Conservation (phyloP, 352 stramenopile genomes). For the Globisporangium paddicum region DNA sequence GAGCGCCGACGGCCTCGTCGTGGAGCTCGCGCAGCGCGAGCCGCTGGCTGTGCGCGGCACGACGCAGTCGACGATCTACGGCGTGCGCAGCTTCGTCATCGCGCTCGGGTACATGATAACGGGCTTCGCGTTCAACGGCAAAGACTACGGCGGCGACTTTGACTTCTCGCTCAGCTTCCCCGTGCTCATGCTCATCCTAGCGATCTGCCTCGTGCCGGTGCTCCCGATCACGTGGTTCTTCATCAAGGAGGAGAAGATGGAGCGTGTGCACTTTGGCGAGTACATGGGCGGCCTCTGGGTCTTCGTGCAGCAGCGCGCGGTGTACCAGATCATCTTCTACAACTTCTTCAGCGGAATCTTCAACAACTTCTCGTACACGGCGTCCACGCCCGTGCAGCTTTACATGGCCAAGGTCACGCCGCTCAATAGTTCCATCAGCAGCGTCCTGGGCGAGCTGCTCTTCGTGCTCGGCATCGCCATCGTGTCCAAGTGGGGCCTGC, state of each 20-base stretch:
- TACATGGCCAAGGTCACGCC: slow-evolving; percentile 27
- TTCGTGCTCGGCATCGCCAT: neutral
- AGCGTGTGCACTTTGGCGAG: slow-evolving; percentile 20
- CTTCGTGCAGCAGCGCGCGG: slow-evolving; percentile 14
- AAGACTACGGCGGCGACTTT: slow-evolving; percentile 46
- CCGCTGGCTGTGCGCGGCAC: slow-evolving; percentile 41
- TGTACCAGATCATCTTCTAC: slow-evolving; percentile 43
- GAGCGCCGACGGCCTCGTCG: slow-evolving; percentile 42
- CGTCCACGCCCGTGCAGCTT: slow-evolving; percentile 21
- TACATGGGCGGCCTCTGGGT: slow-evolving; percentile 37
- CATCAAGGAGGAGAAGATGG: slow-evolving; percentile 45
- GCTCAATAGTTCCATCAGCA: slow-evolving; percentile 41
- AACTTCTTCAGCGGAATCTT: slow-evolving; percentile 25
- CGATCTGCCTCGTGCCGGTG: slow-evolving; percentile 25
- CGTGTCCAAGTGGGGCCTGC: neutral
- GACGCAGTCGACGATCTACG: slow-evolving; percentile 53
- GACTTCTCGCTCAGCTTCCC: slow-evolving; percentile 43
- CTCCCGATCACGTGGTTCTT: slow-evolving; percentile 44
- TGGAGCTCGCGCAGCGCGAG: slow-evolving; percentile 57
- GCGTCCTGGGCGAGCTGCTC: slow-evolving; percentile 14
- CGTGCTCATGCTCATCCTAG: slow-evolving; percentile 40
- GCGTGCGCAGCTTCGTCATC: slow-evolving; percentile 34
- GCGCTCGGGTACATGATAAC: slow-evolving; percentile 35
- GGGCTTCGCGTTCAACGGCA: slow-evolving; percentile 47
- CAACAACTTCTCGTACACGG: slow-evolving; percentile 29